Evolutionary conservation across 305 asterid genomes (phyloP).

Genomic region (Fraxinus floribunda): DNA sequence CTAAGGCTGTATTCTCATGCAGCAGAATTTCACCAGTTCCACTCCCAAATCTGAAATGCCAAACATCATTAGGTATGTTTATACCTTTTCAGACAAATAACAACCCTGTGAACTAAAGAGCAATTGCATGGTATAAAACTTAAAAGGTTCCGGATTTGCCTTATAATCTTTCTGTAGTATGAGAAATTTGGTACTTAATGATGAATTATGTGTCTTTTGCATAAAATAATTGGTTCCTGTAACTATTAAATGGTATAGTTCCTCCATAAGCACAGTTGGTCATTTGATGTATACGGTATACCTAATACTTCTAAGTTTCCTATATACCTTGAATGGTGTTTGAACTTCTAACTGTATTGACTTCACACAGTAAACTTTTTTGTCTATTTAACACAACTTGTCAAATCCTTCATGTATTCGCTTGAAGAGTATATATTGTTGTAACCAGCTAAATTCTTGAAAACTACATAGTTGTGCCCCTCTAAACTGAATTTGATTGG

Average conservation of each 20-base stretch:
- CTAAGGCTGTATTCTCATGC: conserved; percentile 2
- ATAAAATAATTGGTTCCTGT: neutral
- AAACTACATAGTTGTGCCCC: neutral
- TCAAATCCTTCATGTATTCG: neutral
- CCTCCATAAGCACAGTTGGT: neutral
- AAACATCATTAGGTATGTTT: conserved; percentile 12
- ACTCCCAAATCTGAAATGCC: neutral
- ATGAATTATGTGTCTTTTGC: neutral
- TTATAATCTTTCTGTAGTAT: neutral
- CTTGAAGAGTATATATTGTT: neutral
- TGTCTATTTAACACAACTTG: neutral
- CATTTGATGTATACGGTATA: neutral
- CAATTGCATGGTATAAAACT: neutral
- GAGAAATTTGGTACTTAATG: neutral
- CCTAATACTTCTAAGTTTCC: neutral
- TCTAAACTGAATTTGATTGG: neutral
- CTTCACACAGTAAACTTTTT: neutral
- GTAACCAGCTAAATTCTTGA: neutral
- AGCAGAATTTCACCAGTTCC: neutral
- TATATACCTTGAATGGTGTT: neutral
- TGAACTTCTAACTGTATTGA: neutral
- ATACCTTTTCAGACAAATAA: neutral
- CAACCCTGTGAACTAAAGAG: neutral
- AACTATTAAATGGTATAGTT: neutral
- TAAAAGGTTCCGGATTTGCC: neutral